These are phyloP conservation scores for Chlorella sp. DNA, from an alignment of 139 green algal genomes.

Conservation along the genomic window DNA sequence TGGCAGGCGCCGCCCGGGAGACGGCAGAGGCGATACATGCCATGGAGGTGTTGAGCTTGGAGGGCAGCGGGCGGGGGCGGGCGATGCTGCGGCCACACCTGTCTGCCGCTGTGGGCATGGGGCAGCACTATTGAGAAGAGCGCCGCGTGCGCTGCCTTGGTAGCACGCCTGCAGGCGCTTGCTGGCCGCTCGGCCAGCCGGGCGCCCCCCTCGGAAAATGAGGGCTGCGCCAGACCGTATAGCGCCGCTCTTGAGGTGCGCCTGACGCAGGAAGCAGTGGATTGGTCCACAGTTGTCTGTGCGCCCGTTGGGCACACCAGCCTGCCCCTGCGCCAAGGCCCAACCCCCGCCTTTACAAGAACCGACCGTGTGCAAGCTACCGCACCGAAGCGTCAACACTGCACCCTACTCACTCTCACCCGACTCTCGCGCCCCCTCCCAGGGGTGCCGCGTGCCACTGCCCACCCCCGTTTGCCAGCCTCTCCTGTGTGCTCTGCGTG, in stretches of 20 bases:
- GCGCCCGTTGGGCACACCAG: too few relatives aligned
- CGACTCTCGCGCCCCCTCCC: too few relatives aligned
- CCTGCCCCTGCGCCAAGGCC: too few relatives aligned
- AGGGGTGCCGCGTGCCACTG: background rate
- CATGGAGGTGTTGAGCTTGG: conserved; percentile 16
- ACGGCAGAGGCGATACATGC: conserved; percentile 5
- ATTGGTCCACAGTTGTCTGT: too few relatives aligned
- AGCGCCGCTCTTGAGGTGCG: too few relatives aligned
- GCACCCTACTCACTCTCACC: too few relatives aligned
- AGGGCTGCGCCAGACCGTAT: background rate
- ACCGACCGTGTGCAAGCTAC: too few relatives aligned
- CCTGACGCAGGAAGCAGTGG: too few relatives aligned
- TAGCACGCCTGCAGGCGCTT: too few relatives aligned
- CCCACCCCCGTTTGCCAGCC: background rate
- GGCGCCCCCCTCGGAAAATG: background rate
- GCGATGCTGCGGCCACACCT: conserved; percentile 23
- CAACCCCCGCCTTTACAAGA: too few relatives aligned
- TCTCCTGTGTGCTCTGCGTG: too few relatives aligned
- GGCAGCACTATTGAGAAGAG: background rate
- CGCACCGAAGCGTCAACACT: too few relatives aligned
- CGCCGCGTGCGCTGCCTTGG: background rate
- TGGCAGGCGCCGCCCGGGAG: background rate
- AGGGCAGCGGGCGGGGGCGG: conserved; percentile 31
- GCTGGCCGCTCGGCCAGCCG: background rate
- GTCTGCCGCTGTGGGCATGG: background rate